phyloP scores from a whole-genome alignment of 2,329 filamentous ascomycete genomes.

The Orbilia quercus region DNA sequence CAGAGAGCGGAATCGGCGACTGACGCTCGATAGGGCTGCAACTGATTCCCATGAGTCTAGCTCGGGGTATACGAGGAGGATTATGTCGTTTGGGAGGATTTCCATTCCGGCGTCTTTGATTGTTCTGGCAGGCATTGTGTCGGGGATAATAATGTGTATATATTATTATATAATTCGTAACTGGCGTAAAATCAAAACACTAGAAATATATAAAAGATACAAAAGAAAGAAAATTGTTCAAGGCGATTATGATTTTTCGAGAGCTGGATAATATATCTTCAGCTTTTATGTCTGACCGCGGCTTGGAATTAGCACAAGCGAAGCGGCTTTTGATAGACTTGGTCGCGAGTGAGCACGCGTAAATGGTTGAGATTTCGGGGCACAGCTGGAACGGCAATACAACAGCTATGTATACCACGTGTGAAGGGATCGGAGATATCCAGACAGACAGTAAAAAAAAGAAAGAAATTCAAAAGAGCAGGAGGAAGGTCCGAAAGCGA shows the following conservation, averaged over 20 bases:
- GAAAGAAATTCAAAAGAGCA: constrained; percentile 11
- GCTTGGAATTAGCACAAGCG: constrained; percentile 56
- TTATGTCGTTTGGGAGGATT: constrained; percentile 47
- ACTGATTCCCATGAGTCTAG: constrained; percentile 52
- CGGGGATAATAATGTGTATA: not conserved
- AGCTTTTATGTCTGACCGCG: constrained; percentile 14
- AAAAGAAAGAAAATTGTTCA: not conserved
- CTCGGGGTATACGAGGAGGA: constrained; percentile 51
- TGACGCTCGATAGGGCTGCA: constrained; percentile 53
- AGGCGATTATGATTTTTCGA: not conserved
- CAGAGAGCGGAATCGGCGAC: constrained; percentile 47
- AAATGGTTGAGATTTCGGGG: constrained; percentile 10
- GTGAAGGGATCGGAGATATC: constrained; percentile 8
- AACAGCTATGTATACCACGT: no score
- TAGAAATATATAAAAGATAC: not conserved
- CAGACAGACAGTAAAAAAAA: constrained; percentile 1
- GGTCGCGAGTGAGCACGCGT: not conserved
- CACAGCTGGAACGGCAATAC: constrained; percentile 41
- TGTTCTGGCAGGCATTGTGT: constrained; percentile 32
- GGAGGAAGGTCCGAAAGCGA: constrained; percentile 41
- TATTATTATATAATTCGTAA: constrained; percentile 13
- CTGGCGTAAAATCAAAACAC: constrained; percentile 4
- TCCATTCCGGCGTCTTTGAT: constrained; percentile 26
- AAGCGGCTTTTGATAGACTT: constrained; percentile 4
- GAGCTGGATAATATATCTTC: constrained; percentile 46